These are phyloP conservation scores for Pulveroboletus sp. DNA, from an alignment of 768 basidiomycete species.

Conservation along the genomic window DNA sequence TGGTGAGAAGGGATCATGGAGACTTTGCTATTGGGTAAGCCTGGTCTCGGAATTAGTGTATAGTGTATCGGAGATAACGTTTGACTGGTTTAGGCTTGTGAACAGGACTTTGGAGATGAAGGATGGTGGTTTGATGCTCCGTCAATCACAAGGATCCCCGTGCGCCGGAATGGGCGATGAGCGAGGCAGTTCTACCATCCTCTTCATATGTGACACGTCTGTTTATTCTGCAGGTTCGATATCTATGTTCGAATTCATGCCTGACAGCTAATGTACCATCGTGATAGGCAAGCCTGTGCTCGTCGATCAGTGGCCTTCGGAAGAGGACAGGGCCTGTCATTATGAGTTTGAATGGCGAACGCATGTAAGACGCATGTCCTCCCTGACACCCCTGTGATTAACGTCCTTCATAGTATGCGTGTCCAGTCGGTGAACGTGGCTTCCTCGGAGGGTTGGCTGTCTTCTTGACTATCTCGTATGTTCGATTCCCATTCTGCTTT, in stretches of 20 bases:
- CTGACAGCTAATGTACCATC: not conserved
- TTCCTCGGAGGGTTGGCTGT: constrained; percentile 49
- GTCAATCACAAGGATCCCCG: constrained; percentile 57
- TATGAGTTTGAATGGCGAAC: constrained; percentile 85
- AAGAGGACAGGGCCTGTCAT: constrained; percentile 63
- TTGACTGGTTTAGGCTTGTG: constrained; percentile 17
- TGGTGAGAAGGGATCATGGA: constrained; percentile 55
- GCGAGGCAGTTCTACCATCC: constrained; percentile 60
- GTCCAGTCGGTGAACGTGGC: constrained; percentile 58
- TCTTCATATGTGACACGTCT: constrained; percentile 72
- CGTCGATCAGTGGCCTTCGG: constrained; percentile 58
- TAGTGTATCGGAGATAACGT: not conserved
- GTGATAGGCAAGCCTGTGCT: constrained; percentile 45
- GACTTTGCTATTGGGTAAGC: constrained; percentile 71
- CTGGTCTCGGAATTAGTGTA: not conserved
- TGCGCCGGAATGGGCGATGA: constrained; percentile 45
- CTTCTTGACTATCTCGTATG: constrained; percentile 57
- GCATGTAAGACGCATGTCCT: constrained; percentile 44
- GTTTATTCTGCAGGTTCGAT: constrained; percentile 48
- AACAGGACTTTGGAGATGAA: constrained; percentile 62
- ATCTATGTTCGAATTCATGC: not conserved
- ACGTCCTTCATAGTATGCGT: constrained; percentile 51
- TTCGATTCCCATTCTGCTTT: constrained; percentile 7
- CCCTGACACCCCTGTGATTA: not conserved
- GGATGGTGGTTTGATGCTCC: constrained; percentile 50